Percentiles rank a stretch among this genome's conserved stretches.
Evolutionary conservation across 108 stramenopile genomes (phyloP).

Genomic region (Epithemia pelagica): DNA sequence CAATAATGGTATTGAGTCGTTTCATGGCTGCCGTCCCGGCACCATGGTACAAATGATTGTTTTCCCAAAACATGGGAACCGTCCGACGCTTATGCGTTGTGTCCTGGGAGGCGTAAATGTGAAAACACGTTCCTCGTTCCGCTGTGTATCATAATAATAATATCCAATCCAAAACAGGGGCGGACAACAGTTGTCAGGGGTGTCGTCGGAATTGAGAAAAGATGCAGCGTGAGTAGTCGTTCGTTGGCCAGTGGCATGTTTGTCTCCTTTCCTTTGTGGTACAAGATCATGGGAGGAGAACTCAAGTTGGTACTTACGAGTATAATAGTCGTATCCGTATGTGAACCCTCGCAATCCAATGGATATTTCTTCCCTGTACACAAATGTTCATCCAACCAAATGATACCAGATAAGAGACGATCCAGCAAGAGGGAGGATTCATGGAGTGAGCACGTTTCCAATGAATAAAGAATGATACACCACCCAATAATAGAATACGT

Average conservation of each 20-base stretch:
- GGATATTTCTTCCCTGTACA: constrained; percentile 68
- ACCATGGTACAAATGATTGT: constrained; percentile 51
- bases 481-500: constrained; percentile 9
- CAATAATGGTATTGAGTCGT: constrained; percentile 76
- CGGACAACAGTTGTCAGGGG: too few relatives aligned
- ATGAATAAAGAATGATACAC: too few relatives aligned
- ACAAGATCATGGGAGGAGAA: not conserved
- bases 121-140: constrained; percentile 68
- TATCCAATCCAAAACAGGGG: too few relatives aligned
- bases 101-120: constrained; percentile 73
- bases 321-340: constrained; percentile 70
- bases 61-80: constrained; percentile 79
- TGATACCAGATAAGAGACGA: constrained; percentile 14
- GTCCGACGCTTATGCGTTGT: constrained; percentile 47
- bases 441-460: too few relatives aligned
- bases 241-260: too few relatives aligned
- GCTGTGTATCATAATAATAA: too few relatives aligned
- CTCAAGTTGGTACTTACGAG: not conserved
- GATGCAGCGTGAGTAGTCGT: too few relatives aligned
- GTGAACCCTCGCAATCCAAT: constrained; percentile 79
- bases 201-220: too few relatives aligned
- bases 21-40: constrained; percentile 63
- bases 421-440: too few relatives aligned
- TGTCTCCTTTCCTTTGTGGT: too few relatives aligned
- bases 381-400: constrained; percentile 42